Evolutionary conservation across 1,284 basidiomycete genomes (phyloP).

Genomic region (Inonotus obliquus): DNA sequence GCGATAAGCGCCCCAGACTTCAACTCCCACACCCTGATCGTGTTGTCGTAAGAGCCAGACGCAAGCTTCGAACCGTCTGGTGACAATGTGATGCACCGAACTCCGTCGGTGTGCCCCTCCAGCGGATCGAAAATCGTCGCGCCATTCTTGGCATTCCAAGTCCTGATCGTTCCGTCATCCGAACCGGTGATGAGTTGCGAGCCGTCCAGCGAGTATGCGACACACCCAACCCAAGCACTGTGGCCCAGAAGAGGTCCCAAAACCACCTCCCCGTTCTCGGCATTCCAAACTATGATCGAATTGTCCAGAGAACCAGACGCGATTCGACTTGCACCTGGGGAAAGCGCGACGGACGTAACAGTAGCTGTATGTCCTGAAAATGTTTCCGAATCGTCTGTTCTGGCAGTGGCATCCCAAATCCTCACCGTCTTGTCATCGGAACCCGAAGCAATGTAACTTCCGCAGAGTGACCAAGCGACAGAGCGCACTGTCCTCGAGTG

Average conservation of each 20-base stretch:
- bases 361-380: neutral
- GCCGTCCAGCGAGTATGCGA: slow-evolving; percentile 14
- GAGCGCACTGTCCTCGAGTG: neutral
- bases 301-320: slow-evolving; percentile 14
- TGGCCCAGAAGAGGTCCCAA: slow-evolving; percentile 2
- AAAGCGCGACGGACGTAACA: slow-evolving; percentile 2
- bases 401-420: slow-evolving; percentile 1
- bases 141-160: neutral
- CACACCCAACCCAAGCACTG: neutral
- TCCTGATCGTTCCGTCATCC: slow-evolving; percentile 1
- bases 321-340: neutral
- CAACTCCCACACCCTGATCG: slow-evolving; percentile 8
- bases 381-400: neutral
- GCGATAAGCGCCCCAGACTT: neutral
- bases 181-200: slow-evolving; percentile 16
- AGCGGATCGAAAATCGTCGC: slow-evolving; percentile 25
- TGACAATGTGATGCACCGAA: slow-evolving; percentile 2
- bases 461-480: slow-evolving; percentile 3
- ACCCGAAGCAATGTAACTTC: slow-evolving; percentile 1
- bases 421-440: slow-evolving; percentile 2
- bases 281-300: slow-evolving; percentile 18
- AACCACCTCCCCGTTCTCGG: neutral
- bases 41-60: slow-evolving; percentile 10
- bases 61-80: slow-evolving; percentile 5
- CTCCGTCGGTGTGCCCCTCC: neutral